phyloP scores from a whole-genome alignment of 176 grass and related monocot genomes.

The Oryza glumipatula region DNA sequence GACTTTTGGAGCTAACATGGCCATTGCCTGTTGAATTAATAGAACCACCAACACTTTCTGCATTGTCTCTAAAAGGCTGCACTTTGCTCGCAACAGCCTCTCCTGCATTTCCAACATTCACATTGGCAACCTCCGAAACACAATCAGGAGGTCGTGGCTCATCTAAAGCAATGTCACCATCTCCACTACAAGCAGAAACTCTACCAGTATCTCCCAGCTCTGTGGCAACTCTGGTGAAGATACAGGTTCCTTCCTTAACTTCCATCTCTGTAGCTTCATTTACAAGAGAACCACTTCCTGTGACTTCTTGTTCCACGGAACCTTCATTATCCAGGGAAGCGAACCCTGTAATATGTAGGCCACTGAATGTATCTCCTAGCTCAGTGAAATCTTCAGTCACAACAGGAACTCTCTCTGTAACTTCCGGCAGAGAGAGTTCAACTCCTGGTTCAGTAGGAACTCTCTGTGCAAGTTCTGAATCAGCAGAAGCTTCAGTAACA shows the following conservation, averaged over 20 bases:
- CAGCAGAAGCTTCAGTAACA: constrained; percentile 16
- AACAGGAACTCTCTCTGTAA: constrained; percentile 19
- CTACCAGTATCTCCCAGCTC: neutral
- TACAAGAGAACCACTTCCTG: constrained; percentile 20
- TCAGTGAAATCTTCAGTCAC: neutral
- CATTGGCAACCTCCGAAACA: neutral
- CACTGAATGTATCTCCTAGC: constrained; percentile 1
- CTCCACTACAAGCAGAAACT: constrained; percentile 21
- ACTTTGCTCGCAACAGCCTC: neutral
- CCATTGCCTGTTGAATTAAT: constrained; percentile 17
- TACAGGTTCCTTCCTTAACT: neutral
- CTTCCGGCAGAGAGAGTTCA: neutral
- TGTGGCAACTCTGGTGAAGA: constrained; percentile 1
- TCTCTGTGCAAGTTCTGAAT: neutral
- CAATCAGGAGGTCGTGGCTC: constrained; percentile 12
- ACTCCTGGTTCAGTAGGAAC: constrained; percentile 5
- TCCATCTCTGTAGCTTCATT: constrained; percentile 34
- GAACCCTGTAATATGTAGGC: neutral
- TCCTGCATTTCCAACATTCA: constrained; percentile 31
- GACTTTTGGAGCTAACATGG: constrained; percentile 24
- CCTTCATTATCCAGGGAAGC: constrained; percentile 22
- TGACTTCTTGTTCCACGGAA: constrained; percentile 17
- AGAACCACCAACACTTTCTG: constrained; percentile 22
- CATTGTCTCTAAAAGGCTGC: constrained; percentile 18
- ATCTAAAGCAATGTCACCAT: constrained; percentile 31